Evolutionary conservation across 306 rosid species (phyloP).

Genomic region (Alnus glutinosa): DNA sequence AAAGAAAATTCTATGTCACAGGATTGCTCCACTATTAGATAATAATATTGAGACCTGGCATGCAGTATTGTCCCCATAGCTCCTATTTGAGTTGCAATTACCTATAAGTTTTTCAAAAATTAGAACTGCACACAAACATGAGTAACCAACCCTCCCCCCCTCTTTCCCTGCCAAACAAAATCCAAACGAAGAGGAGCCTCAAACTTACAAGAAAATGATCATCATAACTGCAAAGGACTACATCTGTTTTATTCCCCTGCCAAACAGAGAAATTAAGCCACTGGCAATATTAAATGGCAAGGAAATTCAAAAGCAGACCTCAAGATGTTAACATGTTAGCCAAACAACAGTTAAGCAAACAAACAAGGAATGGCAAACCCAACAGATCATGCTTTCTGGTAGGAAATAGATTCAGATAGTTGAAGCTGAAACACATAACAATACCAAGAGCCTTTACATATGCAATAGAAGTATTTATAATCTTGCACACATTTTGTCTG

Average conservation of each 20-base stretch:
- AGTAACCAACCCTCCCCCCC: not conserved
- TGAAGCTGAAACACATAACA: constrained; percentile 2
- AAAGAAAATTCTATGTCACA: not conserved
- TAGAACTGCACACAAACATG: constrained; percentile 1
- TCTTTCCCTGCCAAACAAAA: constrained; percentile 14
- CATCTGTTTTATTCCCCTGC: constrained; percentile 84
- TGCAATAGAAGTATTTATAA: not conserved
- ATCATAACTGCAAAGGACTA: constrained; percentile 65
- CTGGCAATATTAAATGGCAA: not conserved
- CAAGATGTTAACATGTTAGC: not conserved
- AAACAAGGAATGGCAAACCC: not conserved
- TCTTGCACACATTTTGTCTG: not conserved
- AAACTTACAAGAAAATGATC: constrained; percentile 77
- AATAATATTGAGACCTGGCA: constrained; percentile 56
- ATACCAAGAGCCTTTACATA: not conserved
- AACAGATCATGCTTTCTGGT: not conserved
- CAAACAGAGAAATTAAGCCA: constrained; percentile 25
- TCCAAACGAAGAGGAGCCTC: not conserved
- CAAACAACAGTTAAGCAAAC: not conserved
- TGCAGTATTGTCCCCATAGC: constrained; percentile 85
- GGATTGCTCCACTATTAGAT: constrained; percentile 5
- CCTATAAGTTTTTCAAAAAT: constrained; percentile 42
- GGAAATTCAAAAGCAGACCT: too few species aligned
- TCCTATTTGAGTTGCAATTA: constrained; percentile 84
- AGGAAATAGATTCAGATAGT: not conserved